Evolutionary conservation across 2,329 filamentous ascomycete species (phyloP), one percentile per base, ranked within the genome.

Genomic region (Zymoseptoria brevis): DNA sequence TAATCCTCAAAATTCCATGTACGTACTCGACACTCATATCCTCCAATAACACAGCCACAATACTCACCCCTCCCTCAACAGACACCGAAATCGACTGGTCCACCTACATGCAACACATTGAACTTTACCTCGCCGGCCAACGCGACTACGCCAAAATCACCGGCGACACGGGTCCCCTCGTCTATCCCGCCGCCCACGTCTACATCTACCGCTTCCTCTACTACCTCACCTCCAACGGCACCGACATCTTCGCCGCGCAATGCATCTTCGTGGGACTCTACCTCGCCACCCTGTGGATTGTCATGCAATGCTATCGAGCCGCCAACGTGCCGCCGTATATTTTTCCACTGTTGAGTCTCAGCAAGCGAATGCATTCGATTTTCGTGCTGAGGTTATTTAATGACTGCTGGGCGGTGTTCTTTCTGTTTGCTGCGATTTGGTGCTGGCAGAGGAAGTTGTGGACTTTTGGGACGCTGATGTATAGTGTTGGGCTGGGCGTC

Each of bases 51-150:
- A n/a, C n/a, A n/a, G n/a, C n/a, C n/a, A n/a, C n/a, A n/a, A n/a
- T 54, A 55, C 16, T 41, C 11, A 41, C 35, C 11, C 11, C 8
- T 29, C 35, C 35, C 19, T 21, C 22, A 13, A 50, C 66, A 89
- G 94, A 99, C 73, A 99, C 94, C 50, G 94, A 99, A 75, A 99
- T 99, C 70, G 94, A 99, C 76, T 99, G 93, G 93, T 83, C 82
- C 60, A 90, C 94, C 0, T 99, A 99, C 75, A 97, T 99, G 92
- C 83, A 96, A 73, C 94, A 99, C 71, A 81, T 97, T 51, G 76
- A 82, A 49, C 86, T 92, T 67, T 94, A 88, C 70, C 77, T 92
- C 52, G 80, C 83, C 19, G 94, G 94, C 69, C 92, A 97, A 78
- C 85, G 89, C 71, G 87, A 96, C 75, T 99, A 99, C 74, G 84